Conservation (phyloP, 495 filamentous ascomycete species). For the Penicillium waksmanii region DNA sequence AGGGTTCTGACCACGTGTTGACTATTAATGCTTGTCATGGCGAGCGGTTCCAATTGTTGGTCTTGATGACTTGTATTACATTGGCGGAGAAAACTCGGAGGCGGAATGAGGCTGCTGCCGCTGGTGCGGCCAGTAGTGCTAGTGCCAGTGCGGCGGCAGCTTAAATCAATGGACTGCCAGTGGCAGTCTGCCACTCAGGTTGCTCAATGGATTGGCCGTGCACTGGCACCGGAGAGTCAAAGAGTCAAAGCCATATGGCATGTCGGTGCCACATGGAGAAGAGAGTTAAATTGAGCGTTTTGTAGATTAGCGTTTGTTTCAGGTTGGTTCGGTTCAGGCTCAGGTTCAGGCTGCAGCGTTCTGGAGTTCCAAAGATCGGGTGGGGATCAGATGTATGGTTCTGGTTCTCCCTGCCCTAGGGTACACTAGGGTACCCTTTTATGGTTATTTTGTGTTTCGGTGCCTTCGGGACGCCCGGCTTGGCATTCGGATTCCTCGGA, state of each 20-base stretch:
- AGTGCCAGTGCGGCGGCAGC: constrained; percentile 3
- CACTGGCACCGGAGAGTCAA: no score
- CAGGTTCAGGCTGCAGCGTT: no score
- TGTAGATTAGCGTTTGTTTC: no score
- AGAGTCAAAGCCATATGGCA: no score
- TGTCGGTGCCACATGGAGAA: neutral
- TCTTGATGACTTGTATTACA: constrained; percentile 28
- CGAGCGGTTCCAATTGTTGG: constrained; percentile 22
- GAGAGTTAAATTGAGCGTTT: no score
- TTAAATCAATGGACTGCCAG: neutral
- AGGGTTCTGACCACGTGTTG: constrained; percentile 18
- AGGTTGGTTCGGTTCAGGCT: no score
- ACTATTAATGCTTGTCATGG: constrained; percentile 27
- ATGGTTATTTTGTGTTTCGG: no score
- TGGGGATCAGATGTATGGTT: neutral
- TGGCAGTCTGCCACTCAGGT: neutral
- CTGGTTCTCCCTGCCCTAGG: no score
- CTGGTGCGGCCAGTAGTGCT: constrained; percentile 10
- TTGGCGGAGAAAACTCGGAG: constrained; percentile 25
- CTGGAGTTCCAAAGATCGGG: neutral
- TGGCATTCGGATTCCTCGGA: no score
- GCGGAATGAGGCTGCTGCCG: neutral
- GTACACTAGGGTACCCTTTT: no score
- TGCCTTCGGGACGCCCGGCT: no score
- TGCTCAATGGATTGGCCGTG: no score